Conservation (phyloP, 352 stramenopile species). For the Phytophthora pluvialis region DNA sequence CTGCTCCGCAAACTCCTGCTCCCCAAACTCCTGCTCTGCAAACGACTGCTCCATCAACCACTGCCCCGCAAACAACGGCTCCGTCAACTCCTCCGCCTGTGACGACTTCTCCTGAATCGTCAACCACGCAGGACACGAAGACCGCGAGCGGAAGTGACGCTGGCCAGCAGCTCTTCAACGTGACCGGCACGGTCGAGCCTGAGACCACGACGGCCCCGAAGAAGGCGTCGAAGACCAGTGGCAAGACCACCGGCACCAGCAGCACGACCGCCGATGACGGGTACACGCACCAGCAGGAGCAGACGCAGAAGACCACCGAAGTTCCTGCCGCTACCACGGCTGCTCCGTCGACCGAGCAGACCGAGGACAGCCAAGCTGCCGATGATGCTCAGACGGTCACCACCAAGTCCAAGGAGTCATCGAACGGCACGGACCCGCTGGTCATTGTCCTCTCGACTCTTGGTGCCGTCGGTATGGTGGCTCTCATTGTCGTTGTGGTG, state of each 20-base stretch:
- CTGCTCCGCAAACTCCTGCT: constrained; percentile 9
- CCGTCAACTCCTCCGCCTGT: constrained; percentile 18
- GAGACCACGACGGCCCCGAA: constrained; percentile 10
- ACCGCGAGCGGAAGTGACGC: constrained; percentile 20
- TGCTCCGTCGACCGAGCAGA: constrained; percentile 17
- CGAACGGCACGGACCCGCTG: constrained; percentile 28
- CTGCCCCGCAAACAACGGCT: background rate
- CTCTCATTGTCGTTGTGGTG: constrained; percentile 35
- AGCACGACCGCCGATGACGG: constrained; percentile 10
- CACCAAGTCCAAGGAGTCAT: constrained; percentile 21
- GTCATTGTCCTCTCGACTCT: constrained; percentile 37
- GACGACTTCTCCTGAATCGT: constrained; percentile 21
- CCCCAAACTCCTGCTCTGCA: constrained; percentile 10
- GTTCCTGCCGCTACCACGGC: constrained; percentile 5
- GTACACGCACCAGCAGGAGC: constrained; percentile 15
- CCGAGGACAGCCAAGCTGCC: constrained; percentile 16
- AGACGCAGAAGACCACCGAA: constrained; percentile 19
- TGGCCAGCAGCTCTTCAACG: constrained; percentile 17
- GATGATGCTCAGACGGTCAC: constrained; percentile 32
- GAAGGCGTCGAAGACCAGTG: constrained; percentile 9
- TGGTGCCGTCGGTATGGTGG: constrained; percentile 31
- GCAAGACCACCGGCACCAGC: constrained; percentile 10
- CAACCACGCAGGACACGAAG: constrained; percentile 20
- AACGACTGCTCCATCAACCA: constrained; percentile 16
- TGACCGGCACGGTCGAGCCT: constrained; percentile 24